Percentiles rank a stretch among this genome's conserved stretches.
Conservation (phyloP, 768 basidiomycete species). For the Kwoniella bestiolae region DNA sequence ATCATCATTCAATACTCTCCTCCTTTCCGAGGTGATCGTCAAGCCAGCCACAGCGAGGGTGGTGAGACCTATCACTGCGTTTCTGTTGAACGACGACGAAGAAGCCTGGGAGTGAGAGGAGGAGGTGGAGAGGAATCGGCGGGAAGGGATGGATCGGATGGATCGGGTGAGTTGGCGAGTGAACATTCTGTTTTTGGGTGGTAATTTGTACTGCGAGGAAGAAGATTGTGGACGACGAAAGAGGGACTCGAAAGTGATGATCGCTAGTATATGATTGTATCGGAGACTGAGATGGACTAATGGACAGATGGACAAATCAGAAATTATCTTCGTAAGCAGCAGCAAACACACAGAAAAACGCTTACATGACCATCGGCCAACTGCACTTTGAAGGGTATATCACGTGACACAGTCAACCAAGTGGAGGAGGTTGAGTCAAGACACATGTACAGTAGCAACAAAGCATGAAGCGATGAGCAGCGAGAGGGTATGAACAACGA, state of each 20-base stretch:
- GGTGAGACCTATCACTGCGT: slow-evolving; percentile 12
- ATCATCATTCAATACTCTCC: slow-evolving; percentile 19
- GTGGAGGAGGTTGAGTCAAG: no score
- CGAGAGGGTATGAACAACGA: no score
- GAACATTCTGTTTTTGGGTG: slow-evolving; percentile 11
- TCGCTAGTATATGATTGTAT: no score
- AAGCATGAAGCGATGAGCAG: no score
- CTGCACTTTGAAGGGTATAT: not conserved
- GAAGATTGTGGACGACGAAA: no score
- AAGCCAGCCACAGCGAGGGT: slow-evolving; percentile 16
- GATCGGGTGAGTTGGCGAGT: slow-evolving; percentile 15
- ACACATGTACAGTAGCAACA: no score
- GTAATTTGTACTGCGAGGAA: not conserved
- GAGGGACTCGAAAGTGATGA: no score
- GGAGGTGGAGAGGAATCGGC: slow-evolving; percentile 13
- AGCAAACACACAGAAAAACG: not conserved
- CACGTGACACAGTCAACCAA: not conserved
- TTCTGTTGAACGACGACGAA: slow-evolving; percentile 20
- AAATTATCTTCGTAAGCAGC: slow-evolving; percentile 6
- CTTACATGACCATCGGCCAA: slow-evolving; percentile 3
- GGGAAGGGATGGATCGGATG: slow-evolving; percentile 19
- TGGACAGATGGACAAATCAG: not conserved
- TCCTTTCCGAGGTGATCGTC: slow-evolving; percentile 13
- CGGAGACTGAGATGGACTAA: no score
- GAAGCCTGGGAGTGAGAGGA: slow-evolving; percentile 5